Base-by-base conservation (phyloP, 352 stramenopile genomes). In the Phytophthora crassamura region DNA sequence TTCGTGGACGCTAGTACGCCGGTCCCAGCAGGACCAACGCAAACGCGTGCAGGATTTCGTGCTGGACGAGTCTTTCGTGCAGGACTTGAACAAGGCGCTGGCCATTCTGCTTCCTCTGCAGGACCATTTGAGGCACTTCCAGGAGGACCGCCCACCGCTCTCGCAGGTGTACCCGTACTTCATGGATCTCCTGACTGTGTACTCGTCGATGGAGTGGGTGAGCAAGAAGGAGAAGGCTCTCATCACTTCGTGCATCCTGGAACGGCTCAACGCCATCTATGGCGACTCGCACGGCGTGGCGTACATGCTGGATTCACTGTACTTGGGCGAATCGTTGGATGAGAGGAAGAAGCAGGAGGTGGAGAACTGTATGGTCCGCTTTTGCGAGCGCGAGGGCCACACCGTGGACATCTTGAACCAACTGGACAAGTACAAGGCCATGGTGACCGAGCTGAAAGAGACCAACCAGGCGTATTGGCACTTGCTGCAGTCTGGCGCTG, bases 221-320 rank as follows among this genome's bases (percentile, higher is more conserved):
- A 89, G 69, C 53, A 88, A 88, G 73, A 91, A 91, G 51, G 78
- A 91, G 60, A 91, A 89, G 59, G 80, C 83, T 15, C 64, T 91
- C 12, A 82, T 91, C 46, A 71, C 73, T 34, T 88, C 83, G 25
- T 89, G 77, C 43, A 67, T 91, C 16, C 78, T 75, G 16, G 83
- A 91, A 39, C 77, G 83, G 1, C 78, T 91, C n/a, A 71, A 83
- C 40, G 75, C 73, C 15, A 85, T 90, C 56, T 91, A 91, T 32
- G 72, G 80, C 4, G 71, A 86, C 16, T 75, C 71, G 5, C 83
- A 90, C 32, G 83, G 83, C 16, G 72, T 91, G 32, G 80, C 80
- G 7, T 88, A 84, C 57, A 57, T 85, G 40, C 52, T 91, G 18
- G 83, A 91, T 30, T 80, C 83, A 2, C 64, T 87, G 10, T 80